Base-by-base conservation (phyloP, 768 basidiomycete species). In the Saitozyma sp. region DNA sequence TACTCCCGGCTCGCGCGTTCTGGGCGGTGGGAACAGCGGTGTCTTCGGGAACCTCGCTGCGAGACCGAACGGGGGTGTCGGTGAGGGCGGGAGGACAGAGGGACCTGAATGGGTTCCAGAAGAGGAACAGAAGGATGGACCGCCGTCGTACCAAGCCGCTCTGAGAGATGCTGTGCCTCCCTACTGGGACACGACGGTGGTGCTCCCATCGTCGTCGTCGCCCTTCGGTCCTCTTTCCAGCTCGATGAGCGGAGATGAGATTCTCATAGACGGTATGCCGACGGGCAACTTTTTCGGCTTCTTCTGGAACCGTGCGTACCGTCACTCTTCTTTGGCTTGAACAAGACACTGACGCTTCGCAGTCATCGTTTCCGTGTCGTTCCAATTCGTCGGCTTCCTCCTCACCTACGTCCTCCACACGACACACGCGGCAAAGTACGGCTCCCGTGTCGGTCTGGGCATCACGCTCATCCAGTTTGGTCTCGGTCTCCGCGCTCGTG, bases 121-220 rank as follows among this genome's bases (percentile, higher is more conserved):
- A 72, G 88, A 90, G 52, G 82, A 83, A 8, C 88, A 91, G 77
- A 90, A 86, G 69, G 89, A 89, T 60, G 84, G 86, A 1, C 92
- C 94, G 6, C 96, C 96, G 90, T 86, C 92, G 0, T 99, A 99
- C 73, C 84, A 87, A 11, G 84, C 88, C 14, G 96, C 95, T 2
- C 88, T 92, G 65, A 85, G 88, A 38, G 95, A 99, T 74, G 86
- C 91, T 0, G 93, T 90, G 0, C 96, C 96, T 0, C 85, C 92
- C 0, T 99, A 99, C 79, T 97, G 92, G 91, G 95, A 99, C 75
- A 97, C 91, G 0, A 93, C 92, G 0, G 86, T 97, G 9, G 90
- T 94, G 64, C 87, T 93, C 0, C 92, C 92, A 0, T 76, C 73
- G 0, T 71, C 73, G 7, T 62, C 64, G 9, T 77, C 76, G 8